Evolutionary conservation across 345 rosid species (phyloP), one percentile per base, ranked within the genome.

Genomic region (Citropsis articulata): DNA sequence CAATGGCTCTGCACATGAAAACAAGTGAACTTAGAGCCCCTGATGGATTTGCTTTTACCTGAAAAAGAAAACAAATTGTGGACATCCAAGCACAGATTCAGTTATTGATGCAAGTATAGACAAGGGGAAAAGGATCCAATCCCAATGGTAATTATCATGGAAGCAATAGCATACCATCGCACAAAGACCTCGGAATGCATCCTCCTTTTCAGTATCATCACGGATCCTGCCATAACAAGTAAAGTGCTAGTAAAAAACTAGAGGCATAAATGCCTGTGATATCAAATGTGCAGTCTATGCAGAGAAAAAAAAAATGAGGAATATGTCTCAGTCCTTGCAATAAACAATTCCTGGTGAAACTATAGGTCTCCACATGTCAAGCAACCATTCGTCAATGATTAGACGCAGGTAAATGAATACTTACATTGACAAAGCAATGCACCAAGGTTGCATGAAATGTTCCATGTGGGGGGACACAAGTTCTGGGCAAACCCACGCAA

Each of bases 401-500:
- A 55, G 22, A 42, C 36, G 25, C 13, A 76, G 70, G 72, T 50
- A 24, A 76, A 68, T 18, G n/a, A 25, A 27, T 22, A 80, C 99
- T 88, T 83, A 94, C 99, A 68, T 90, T 68, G 98, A 86, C 87
- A 97, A 86, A 53, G 98, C 94, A 77, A 87, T 84, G 83, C 98
- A 97, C 99, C 99, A 97, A 42, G 95, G 83, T 87, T 90, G 87
- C 97, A 97, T 93, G 86, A 97, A 97, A 84, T 94, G 99, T 89
- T 97, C 98, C 97, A 94, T 92, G 77, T 92, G 98, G 2, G 99
- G 98, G 19, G 98, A 86, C n/a, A 97, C 94, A 22, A 97, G 82
- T 82, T 97, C 98, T 59, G 99, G 98, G 82, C 96, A 94, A 81
- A 92, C 94, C 99, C 98, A 97, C 38, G 98, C 94, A 80, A 97